Percentiles rank a stretch among this genome's conserved stretches.
Evolutionary conservation across 768 basidiomycete genomes (phyloP).

Genomic region (Grammothele lineata): DNA sequence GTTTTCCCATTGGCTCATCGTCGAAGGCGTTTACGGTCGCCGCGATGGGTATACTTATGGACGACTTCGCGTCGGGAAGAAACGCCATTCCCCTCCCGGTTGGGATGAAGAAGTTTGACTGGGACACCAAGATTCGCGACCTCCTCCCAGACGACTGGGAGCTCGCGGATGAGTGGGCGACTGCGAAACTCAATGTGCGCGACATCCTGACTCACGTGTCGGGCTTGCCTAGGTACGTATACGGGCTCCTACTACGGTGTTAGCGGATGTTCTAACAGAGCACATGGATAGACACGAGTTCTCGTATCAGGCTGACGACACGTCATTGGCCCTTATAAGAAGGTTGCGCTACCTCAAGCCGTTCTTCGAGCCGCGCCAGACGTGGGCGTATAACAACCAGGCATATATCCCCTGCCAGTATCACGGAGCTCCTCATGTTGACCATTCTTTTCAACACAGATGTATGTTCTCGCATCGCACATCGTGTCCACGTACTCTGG

Average conservation of each 20-base stretch:
- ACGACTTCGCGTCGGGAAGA: slow-evolving; percentile 25
- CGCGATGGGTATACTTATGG: slow-evolving; percentile 28
- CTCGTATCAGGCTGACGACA: slow-evolving; percentile 27
- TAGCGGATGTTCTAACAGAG: no score
- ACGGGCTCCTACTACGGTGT: background rate
- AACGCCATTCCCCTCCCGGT: slow-evolving; percentile 23
- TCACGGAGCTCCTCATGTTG: background rate
- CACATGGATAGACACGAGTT: slow-evolving; percentile 29
- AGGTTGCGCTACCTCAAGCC: slow-evolving; percentile 29
- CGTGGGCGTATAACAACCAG: slow-evolving; percentile 39
- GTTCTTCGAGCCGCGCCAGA: slow-evolving; percentile 32
- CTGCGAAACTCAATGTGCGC: slow-evolving; percentile 30
- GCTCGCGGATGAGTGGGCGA: slow-evolving; percentile 38
- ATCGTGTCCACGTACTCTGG: slow-evolving; percentile 32
- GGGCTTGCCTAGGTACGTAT: slow-evolving; percentile 28
- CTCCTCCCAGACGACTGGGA: slow-evolving; percentile 39
- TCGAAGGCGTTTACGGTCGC: slow-evolving; percentile 28
- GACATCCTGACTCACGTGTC: slow-evolving; percentile 28
- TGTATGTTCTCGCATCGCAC: slow-evolving; percentile 34
- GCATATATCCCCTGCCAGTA: background rate
- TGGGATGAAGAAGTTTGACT: slow-evolving; percentile 19
- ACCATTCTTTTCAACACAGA: slow-evolving; percentile 27
- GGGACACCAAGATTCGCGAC: slow-evolving; percentile 28
- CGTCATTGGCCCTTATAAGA: slow-evolving; percentile 18
- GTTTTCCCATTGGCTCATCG: slow-evolving; percentile 27